Evolutionary conservation across 2,329 filamentous ascomycete species (phyloP).

Genomic region (Diaporthe citrichinensis): DNA sequence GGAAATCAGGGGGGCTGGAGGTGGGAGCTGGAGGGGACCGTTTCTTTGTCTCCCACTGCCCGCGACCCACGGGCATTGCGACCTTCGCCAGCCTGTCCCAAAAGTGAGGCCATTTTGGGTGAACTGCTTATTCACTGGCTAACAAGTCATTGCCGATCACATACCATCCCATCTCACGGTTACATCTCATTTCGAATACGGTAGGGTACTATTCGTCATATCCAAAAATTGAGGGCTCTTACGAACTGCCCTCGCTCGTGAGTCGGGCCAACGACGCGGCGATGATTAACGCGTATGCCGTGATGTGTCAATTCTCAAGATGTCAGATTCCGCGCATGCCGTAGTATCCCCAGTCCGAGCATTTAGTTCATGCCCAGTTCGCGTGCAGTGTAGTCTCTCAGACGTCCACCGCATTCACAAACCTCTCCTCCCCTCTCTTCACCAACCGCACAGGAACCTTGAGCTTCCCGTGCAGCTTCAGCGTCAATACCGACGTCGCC

Average conservation of each 20-base stretch:
- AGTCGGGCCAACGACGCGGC: not conserved
- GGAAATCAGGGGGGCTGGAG: slow-evolving; percentile 34
- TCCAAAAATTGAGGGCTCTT: not conserved
- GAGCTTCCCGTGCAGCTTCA: slow-evolving; percentile 75
- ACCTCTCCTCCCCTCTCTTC: slow-evolving; percentile 78
- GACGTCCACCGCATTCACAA: slow-evolving; percentile 60
- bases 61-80: not conserved
- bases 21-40: not conserved
- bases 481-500: slow-evolving; percentile 76
- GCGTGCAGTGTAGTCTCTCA: too few species aligned
- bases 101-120: slow-evolving; percentile 9
- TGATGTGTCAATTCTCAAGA: not conserved
- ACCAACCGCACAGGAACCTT: slow-evolving; percentile 78
- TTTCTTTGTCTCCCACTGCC: not conserved
- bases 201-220: not conserved
- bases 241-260: too few species aligned
- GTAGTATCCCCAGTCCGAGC: not conserved
- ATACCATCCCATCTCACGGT: not conserved
- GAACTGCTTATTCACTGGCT: not conserved
- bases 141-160: not conserved
- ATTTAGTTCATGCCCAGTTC: not conserved
- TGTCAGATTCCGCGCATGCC: not conserved
- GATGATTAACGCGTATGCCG: not conserved
- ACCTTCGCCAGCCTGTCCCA: not conserved
- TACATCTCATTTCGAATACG: not conserved